phyloP scores from a whole-genome alignment of 2,329 filamentous ascomycete genomes.

The Phoma sp. region DNA sequence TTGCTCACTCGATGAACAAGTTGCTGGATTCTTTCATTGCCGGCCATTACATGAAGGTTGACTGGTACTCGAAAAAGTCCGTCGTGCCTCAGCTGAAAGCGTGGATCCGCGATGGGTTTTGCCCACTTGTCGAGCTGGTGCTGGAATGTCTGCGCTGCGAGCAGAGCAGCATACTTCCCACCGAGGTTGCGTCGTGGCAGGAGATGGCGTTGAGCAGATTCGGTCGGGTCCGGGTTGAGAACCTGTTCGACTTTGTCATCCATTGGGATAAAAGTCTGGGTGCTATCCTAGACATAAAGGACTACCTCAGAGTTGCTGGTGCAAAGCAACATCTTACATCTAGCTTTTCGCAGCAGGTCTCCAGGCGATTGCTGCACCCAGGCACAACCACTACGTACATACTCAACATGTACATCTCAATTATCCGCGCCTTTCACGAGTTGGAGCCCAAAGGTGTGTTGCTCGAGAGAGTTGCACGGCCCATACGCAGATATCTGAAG shows the following conservation, averaged over 20 bases:
- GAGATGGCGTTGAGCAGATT: constrained; percentile 72
- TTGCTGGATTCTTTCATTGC: constrained; percentile 69
- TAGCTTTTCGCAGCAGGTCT: constrained; percentile 69
- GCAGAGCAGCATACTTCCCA: constrained; percentile 32
- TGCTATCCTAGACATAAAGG: constrained; percentile 75
- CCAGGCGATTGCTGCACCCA: constrained; percentile 72
- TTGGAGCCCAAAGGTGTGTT: constrained; percentile 80
- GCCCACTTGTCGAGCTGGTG: constrained; percentile 68
- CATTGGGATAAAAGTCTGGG: constrained; percentile 74
- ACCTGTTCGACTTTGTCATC: constrained; percentile 80
- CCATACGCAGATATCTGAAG: constrained; percentile 76
- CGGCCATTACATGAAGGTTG: constrained; percentile 64
- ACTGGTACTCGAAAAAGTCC: constrained; percentile 62
- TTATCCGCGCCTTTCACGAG: constrained; percentile 77
- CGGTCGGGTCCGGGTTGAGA: constrained; percentile 70
- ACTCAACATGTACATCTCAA: constrained; percentile 76
- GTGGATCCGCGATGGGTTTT: constrained; percentile 73
- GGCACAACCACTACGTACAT: constrained; percentile 79
- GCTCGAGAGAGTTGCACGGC: constrained; percentile 73
- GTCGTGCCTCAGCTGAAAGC: constrained; percentile 65
- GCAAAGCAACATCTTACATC: constrained; percentile 73
- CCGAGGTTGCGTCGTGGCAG: constrained; percentile 70
- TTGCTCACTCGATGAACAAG: constrained; percentile 72
- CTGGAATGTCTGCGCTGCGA: constrained; percentile 51
- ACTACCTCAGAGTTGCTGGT: constrained; percentile 71